These are phyloP conservation scores for Stenocarpella maydis DNA, from an alignment of 2,329 filamentous ascomycete species.

Conservation along the genomic window DNA sequence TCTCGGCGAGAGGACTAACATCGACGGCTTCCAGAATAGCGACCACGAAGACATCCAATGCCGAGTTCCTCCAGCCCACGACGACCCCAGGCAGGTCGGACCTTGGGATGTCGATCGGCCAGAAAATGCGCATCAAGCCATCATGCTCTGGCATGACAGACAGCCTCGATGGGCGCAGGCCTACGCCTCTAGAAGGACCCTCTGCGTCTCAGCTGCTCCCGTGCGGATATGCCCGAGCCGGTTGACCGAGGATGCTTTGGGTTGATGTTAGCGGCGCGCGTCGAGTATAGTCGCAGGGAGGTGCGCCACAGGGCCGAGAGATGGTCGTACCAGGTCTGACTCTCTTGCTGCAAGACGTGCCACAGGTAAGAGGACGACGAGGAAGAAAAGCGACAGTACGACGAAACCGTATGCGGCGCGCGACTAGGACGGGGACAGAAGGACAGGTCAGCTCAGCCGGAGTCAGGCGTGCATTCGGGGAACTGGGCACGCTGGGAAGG, in stretches of 20 bases:
- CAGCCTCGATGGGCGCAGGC: slow-evolving; percentile 42
- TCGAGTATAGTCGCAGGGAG: slow-evolving; percentile 32
- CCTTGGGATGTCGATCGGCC: slow-evolving; percentile 85
- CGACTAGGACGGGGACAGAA: slow-evolving; percentile 59
- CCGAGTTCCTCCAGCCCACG: slow-evolving; percentile 95
- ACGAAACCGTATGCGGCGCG: slow-evolving; percentile 87
- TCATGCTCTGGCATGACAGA: slow-evolving; percentile 74
- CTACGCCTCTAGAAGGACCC: slow-evolving; percentile 80
- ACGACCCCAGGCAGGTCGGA: slow-evolving; percentile 82
- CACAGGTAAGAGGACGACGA: slow-evolving; percentile 83
- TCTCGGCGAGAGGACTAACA: slow-evolving; percentile 57
- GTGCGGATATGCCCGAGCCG: slow-evolving; percentile 85
- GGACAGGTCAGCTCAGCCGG: slow-evolving; percentile 26
- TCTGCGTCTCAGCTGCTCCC: slow-evolving; percentile 91
- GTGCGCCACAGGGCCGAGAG: slow-evolving; percentile 31
- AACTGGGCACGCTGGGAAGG: neutral
- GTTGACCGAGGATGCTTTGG: slow-evolving; percentile 82
- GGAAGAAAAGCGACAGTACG: slow-evolving; percentile 83
- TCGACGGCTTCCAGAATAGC: slow-evolving; percentile 91
- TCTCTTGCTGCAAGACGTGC: slow-evolving; percentile 84
- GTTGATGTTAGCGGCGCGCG: slow-evolving; percentile 38
- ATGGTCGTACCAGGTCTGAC: slow-evolving; percentile 74
- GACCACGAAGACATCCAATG: slow-evolving; percentile 88
- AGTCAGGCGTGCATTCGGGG: neutral
- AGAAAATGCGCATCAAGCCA: slow-evolving; percentile 98